phyloP scores from a whole-genome alignment of 805 yeast species.

The Myxozyma lipomycoides region DNA sequence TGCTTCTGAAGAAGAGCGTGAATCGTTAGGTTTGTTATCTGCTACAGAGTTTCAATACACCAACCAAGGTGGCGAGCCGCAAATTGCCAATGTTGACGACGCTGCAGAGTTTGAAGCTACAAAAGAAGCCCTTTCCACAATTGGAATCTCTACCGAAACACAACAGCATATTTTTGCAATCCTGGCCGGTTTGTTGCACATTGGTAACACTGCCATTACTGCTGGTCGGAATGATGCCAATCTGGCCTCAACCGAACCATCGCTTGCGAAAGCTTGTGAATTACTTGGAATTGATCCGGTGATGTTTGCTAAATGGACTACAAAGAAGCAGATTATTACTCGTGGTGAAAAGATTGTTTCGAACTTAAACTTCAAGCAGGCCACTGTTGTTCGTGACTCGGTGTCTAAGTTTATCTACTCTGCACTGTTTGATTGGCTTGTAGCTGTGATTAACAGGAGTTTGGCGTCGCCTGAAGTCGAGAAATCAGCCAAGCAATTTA shows the following conservation, averaged over 20 bases:
- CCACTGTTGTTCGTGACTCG: conserved; percentile 91
- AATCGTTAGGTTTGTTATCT: conserved; percentile 54
- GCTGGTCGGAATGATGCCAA: conserved; percentile 82
- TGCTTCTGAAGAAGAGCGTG: conserved; percentile 48
- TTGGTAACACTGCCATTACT: conserved; percentile 85
- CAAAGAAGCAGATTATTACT: conserved; percentile 88
- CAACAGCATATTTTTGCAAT: conserved; percentile 71
- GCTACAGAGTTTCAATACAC: conserved; percentile 74
- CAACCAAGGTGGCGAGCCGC: conserved; percentile 78
- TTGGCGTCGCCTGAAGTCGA: conserved; percentile 71
- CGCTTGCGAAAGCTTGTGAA: conserved; percentile 74
- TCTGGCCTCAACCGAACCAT: conserved; percentile 81
- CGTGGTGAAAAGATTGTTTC: conserved; percentile 87
- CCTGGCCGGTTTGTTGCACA: conserved; percentile 82
- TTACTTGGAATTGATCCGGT: conserved; percentile 73
- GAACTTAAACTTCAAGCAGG: conserved; percentile 75
- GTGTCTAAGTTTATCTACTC: conserved; percentile 92
- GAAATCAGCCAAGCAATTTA: conserved; percentile 61
- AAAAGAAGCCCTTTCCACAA: conserved; percentile 66
- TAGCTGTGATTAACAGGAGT: conserved; percentile 73
- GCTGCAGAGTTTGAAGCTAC: conserved; percentile 72
- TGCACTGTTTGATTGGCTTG: conserved; percentile 93
- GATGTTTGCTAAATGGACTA: conserved; percentile 81
- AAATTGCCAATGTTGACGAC: conserved; percentile 77
- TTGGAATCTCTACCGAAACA: conserved; percentile 60